Evolutionary conservation across 2,329 filamentous ascomycete genomes (phyloP).

Genomic region (Monosporascus sp.): DNA sequence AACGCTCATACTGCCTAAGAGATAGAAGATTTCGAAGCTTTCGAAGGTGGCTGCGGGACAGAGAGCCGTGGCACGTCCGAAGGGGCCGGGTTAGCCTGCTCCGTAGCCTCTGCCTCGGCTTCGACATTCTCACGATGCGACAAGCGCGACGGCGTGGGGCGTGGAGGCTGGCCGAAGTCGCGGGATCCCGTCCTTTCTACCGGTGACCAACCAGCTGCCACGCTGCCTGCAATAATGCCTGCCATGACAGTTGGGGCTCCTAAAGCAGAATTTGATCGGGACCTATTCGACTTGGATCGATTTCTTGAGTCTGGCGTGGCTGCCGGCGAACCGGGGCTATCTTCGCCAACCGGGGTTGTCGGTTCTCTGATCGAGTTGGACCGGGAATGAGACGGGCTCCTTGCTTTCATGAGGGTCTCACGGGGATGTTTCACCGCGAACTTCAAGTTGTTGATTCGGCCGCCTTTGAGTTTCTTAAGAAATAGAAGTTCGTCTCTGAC

Average conservation of each 20-base stretch:
- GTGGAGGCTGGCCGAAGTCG: slow-evolving; percentile 30
- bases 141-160: slow-evolving; percentile 25
- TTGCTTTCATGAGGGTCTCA: slow-evolving; percentile 59
- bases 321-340: slow-evolving; percentile 42
- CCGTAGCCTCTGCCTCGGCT: slow-evolving; percentile 23
- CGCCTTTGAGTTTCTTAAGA: slow-evolving; percentile 74
- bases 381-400: slow-evolving; percentile 58
- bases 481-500: slow-evolving; percentile 77
- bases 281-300: slow-evolving; percentile 62
- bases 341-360: slow-evolving; percentile 56
- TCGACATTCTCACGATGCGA: slow-evolving; percentile 22
- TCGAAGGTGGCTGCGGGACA: slow-evolving; percentile 24
- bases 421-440: slow-evolving; percentile 72
- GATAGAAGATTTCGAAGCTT: slow-evolving; percentile 24
- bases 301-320: slow-evolving; percentile 56
- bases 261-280: slow-evolving; percentile 63
- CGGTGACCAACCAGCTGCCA: slow-evolving; percentile 73
- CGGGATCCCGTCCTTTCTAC: slow-evolving; percentile 42
- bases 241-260: slow-evolving; percentile 75
- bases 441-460: slow-evolving; percentile 73
- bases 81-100: slow-evolving; percentile 27
- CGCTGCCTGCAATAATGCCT: slow-evolving; percentile 72
- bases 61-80: slow-evolving; percentile 22
- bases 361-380: slow-evolving; percentile 59
- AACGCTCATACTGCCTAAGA: slow-evolving; percentile 24